Base-by-base conservation (phyloP, 495 filamentous ascomycete genomes). In the Annulohypoxylon maeteangense region DNA sequence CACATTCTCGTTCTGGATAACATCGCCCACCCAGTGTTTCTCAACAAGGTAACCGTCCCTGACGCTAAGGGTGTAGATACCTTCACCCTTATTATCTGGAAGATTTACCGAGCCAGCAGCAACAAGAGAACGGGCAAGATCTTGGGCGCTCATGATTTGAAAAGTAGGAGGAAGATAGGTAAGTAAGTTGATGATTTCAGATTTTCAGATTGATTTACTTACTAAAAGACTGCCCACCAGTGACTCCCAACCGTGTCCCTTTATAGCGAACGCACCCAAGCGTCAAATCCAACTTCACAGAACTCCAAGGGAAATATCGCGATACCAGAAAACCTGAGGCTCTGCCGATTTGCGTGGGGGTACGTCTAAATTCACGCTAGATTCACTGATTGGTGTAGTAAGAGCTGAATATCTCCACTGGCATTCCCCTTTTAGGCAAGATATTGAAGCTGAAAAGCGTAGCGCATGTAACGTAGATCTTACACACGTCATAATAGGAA, bases 1-100 rank as follows among this genome's bases (percentile, higher is more conserved):
- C 3, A 67, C 45, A 7, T 18, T 67, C 48, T 71, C 68, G 16
- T 23, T 57, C 51, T 62, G 56, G 27, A 71, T 36, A 2, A 14
- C 27, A 10, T 63, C 57, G 6, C 62, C 68, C 10, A 71, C 57
- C 68, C 68, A 71, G 34, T 62, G 47, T 32, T 67, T 71, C 51
- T 71, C 68, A 25, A 71, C 27, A 27, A 71, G 68, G 44, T 67
- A 38, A 18, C 62, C 68, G 4, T 71, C 68, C 51, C 58, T 67
- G 31, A 71, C 62, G 22, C 36, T 55, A 4, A 71, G 62, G 7
- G 67, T 29, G 29, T 67, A 67, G 20, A 71, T 31, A 4, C 68
- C 68, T 40, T 59, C 47, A 23, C 51, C 62, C 16, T 62, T 57
- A 22, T 62, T 32, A 10, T 20, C 32, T 44, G 55, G 51, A 14